Base-by-base conservation (phyloP, 2,329 filamentous ascomycete species). In the Cladophialophora exuberans region DNA sequence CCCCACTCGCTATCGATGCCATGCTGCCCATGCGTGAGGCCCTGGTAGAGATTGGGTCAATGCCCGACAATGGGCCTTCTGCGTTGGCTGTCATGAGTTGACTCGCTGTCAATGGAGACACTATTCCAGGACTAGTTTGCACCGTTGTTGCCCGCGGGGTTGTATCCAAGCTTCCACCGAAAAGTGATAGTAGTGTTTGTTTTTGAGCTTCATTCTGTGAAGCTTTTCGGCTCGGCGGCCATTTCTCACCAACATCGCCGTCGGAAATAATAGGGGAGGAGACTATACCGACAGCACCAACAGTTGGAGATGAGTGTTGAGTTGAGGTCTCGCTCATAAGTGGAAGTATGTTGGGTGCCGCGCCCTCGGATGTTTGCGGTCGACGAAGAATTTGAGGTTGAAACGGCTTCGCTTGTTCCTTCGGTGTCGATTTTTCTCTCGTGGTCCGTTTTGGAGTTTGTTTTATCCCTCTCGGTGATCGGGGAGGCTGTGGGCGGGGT, bases 141-240 rank as follows among this genome's bases (percentile, higher is more conserved):
- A 20, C 26, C 22, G 52, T 42, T 13, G 39, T 46, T 28, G 49
- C 33, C n/a, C 44, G 44, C 13, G 57, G 53, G n/a, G 44, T 49
- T 22, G 30, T 57, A 10, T 49, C 47, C 23, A 39, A 10, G 10
- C 38, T 41, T n/a, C 82, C 82, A 22, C 81, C 79, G 65, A 89
- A 88, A 1, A 89, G 77, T 4, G 85, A 87, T 10, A 89, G 74
- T 3, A 81, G 67, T 3, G 72, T 68, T 59, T 79, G 75, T 56
- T 71, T 59, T 76, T 75, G 42, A 66, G 73, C n/a, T 70, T 67
- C 52, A 6, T 53, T 35, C 11, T 53, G 46, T 7, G 56, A 58
- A 38, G 50, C 5, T 23, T 54, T 48, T 13, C 45, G 28, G 51
- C 53, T n/a, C 61, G 62, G 28, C 62, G 44, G 46, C 28, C 18